Evolutionary conservation across 441 rosid species (phyloP), one percentile per base, ranked within the genome.

Genomic region (Rhodomyrtus psidioides): DNA sequence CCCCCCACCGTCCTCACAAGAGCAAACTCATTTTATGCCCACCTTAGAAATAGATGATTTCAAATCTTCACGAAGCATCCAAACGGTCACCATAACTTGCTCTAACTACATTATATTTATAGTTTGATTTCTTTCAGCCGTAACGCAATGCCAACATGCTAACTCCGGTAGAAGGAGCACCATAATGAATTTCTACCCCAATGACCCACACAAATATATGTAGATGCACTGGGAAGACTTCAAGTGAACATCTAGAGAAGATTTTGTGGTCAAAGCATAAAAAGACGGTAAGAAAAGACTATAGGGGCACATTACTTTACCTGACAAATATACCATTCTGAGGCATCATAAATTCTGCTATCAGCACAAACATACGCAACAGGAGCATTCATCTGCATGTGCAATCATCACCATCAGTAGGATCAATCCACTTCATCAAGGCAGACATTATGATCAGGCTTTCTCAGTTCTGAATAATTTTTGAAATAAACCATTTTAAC

Each of bases 301-400:
- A 62, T 10, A 12, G 83, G 83, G 30, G 59, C 83, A 51, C 26
- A 65, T 42, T 34, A 62, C 60, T 76, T 89, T 94, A 96, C 99
- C 99, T 96, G 99, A 88, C 99, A 97, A 65, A 90, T 94, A 89
- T 95, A 97, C 99, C 99, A 97, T 85, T 95, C 97, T 23, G 97
- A 94, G 83, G 97, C 99, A 90, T 96, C 90, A 85, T 95, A 96
- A 89, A 97, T 91, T 92, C 90, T 94, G 94, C 98, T 91, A 88
- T 97, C 97, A 21, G 98, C 96, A 84, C 99, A 97, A 82, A 95
- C 94, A 89, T 91, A 97, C 28, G 99, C 98, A 53, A 87, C 87
- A 26, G 99, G 98, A 89, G 93, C 87, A 90, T 94, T 97, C 86
- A 95, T 95, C 98, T 96, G 93, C 88, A 85, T 58, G 70, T 75